Base-by-base conservation (phyloP, 2,329 filamentous ascomycete genomes). In the Colletotrichum camelliae region DNA sequence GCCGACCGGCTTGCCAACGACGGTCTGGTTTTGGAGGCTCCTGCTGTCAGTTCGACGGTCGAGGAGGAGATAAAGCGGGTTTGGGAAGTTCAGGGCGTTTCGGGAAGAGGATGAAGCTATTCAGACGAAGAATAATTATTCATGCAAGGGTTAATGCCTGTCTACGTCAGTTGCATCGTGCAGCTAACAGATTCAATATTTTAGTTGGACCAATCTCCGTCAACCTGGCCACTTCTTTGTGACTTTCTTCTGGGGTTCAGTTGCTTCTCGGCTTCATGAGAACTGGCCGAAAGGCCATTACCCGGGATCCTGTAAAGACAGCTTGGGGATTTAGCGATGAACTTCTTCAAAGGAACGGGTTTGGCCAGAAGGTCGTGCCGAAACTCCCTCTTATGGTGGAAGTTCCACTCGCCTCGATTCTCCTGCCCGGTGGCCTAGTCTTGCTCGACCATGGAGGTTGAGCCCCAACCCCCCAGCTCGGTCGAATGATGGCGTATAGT, bases 401-500 rank as follows among this genome's bases (percentile, higher is more conserved):
- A 35, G 13, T 35, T 15, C 2, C 33, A 35, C 13, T 5, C 33
- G 33, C 33, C 33, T 39, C 39, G 39, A 18, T 12, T n/a, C 39
- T 48, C 0, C 5, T 5, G 5, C 39, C 39, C 39, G 9, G 39
- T 6, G 39, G 5, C 0, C 18, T 48, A 48, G 0, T 48, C 18
- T 12, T 7, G 3, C 6, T 18, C 1, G 18, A 2, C 5, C 4
- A 12, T 12, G 39, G 9, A 1, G 9, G 1, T 18, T 43, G 39
- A 12, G 5, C 39, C n/a, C n/a, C 24, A 2, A 24, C 24, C 18
- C 0, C 3, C 5, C 18, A 43, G 39, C 39, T 1, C 0, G 1
- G 9, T 12, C 1, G 18, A 12, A 0, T 1, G 18, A 43, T 43
- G 39, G 18, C 18, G 18, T n/a, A 0, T 0, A 0, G 0, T 43